Percentiles rank a stretch among this genome's conserved stretches.
Evolutionary conservation across 139 green algal genomes (phyloP).

Genomic region (Picochlorum sp.): DNA sequence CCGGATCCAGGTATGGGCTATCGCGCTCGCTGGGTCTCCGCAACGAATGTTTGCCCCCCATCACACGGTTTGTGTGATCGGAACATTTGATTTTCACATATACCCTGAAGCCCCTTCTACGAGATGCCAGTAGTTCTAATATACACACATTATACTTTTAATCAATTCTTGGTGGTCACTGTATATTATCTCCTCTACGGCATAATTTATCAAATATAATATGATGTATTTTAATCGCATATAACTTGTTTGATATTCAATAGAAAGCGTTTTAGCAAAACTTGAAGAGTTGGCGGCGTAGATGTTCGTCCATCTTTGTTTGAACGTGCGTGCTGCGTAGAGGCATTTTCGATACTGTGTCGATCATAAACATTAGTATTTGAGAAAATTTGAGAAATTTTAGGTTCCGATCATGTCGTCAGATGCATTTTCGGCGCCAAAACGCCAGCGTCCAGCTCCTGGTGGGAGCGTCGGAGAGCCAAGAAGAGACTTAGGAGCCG

Average conservation of each 20-base stretch:
- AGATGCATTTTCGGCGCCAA: background rate
- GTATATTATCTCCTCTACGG: background rate
- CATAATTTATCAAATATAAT: background rate
- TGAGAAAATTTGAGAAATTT: background rate
- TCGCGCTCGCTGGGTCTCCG: too few species aligned
- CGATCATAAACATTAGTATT: background rate
- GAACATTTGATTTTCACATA: too few species aligned
- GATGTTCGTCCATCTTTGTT: background rate
- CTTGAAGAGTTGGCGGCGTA: background rate
- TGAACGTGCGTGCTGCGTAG: background rate
- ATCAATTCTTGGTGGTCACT: background rate
- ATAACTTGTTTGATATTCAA: background rate
- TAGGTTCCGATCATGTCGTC: background rate
- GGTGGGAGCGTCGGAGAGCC: background rate
- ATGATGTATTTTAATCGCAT: background rate
- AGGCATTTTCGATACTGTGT: background rate
- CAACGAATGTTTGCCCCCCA: too few species aligned
- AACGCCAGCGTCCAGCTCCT: background rate
- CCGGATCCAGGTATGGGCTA: too few species aligned
- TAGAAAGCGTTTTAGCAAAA: background rate
- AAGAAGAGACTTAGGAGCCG: background rate
- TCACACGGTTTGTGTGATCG: too few species aligned
- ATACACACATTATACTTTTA: background rate
- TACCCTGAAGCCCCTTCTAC: too few species aligned
- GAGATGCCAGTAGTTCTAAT: background rate